phyloP scores from a whole-genome alignment of 176 grass and related monocot species.

The Melocanna baccifera region DNA sequence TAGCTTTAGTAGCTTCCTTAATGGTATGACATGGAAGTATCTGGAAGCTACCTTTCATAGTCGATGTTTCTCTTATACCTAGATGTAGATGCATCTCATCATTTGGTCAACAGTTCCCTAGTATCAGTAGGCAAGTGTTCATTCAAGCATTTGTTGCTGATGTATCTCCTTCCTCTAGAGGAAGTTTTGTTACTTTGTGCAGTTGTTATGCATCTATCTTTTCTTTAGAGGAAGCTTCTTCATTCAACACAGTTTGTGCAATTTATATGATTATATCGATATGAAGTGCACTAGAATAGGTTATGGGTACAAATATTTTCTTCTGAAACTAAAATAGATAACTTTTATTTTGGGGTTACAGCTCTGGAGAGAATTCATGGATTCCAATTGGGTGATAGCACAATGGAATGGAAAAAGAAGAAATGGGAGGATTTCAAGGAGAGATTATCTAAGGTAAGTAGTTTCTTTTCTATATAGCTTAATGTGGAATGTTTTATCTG shows the following conservation, averaged over 20 bases:
- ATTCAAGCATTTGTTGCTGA: not conserved
- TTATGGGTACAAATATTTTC: not conserved
- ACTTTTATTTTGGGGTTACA: conserved; percentile 34
- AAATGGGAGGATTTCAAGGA: conserved; percentile 85
- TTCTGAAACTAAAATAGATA: conserved; percentile 19
- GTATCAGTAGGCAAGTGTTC: not conserved
- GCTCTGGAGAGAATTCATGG: conserved; percentile 81
- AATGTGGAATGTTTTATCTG: not conserved
- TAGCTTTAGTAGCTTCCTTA: not conserved
- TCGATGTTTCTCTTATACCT: not conserved
- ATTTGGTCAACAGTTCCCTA: not conserved
- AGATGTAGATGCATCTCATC: not conserved
- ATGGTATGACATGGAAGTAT: not conserved
- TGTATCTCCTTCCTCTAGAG: not conserved
- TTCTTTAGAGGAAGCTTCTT: not conserved
- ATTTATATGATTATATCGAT: not conserved
- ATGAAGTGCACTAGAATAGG: not conserved
- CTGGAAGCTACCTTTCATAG: not conserved
- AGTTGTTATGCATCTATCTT: not conserved
- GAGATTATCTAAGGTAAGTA: conserved; percentile 59
- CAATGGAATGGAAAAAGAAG: conserved; percentile 76
- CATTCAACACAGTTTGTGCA: not conserved
- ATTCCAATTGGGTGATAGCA: conserved; percentile 92
- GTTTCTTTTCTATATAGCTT: not conserved
- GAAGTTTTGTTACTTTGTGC: not conserved